These are phyloP conservation scores for Adansonia digitata DNA, from an alignment of 345 rosid species.

Conservation along the genomic window DNA sequence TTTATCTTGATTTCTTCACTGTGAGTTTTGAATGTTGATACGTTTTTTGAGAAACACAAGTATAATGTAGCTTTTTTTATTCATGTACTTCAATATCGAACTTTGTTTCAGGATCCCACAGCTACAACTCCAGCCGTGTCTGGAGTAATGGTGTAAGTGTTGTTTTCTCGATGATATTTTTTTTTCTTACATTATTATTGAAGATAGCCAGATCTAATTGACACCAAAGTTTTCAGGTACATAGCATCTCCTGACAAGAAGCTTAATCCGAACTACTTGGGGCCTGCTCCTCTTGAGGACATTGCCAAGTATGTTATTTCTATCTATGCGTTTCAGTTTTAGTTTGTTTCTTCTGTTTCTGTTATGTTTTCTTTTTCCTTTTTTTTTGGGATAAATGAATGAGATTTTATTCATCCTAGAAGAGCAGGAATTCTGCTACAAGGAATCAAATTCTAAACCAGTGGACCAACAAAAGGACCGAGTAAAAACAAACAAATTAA, in stretches of 20 bases:
- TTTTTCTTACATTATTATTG: not conserved
- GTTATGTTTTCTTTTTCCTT: too few species aligned
- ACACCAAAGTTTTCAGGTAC: conserved; percentile 42
- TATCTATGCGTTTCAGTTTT: conserved; percentile 5
- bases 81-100: conserved; percentile 13
- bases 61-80: not conserved
- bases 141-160: conserved; percentile 80
- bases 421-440: not conserved
- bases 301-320: conserved; percentile 57
- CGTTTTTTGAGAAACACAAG: not conserved
- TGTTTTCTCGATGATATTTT: not conserved
- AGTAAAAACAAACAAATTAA: not conserved
- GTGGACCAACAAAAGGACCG: not conserved
- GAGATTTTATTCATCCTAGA: not conserved
- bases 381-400: not conserved
- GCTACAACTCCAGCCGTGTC: conserved; percentile 63
- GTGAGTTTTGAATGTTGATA: conserved; percentile 33
- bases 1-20: conserved; percentile 69
- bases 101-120: conserved; percentile 49
- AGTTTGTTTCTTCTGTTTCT: conserved; percentile 1
- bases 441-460: not conserved
- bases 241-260: conserved; percentile 76
- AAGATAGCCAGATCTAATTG: conserved; percentile 9
- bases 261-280: conserved; percentile 65
- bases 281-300: conserved; percentile 73